Conservation (phyloP, 495 filamentous ascomycete species). For the Ascobolus immersus region DNA sequence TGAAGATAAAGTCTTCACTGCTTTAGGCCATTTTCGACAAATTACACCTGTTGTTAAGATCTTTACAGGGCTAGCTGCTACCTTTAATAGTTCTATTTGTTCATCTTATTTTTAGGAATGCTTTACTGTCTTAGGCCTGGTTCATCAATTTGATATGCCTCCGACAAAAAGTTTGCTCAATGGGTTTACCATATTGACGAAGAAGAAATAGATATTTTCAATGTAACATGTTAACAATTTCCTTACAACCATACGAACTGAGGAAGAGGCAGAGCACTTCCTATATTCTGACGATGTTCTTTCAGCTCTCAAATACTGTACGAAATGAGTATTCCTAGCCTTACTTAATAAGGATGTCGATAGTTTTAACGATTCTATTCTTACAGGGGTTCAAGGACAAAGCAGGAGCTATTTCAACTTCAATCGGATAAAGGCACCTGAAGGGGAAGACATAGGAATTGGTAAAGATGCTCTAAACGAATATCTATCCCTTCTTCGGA, state of each 20-base stretch:
- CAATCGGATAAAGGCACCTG: not conserved
- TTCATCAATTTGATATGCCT: not conserved
- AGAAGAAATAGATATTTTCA: not conserved
- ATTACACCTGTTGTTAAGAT: not conserved
- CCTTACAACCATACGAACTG: not conserved
- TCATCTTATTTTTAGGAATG: not conserved
- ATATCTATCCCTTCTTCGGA: not conserved
- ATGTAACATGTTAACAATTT: too few relatives aligned
- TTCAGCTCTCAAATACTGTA: not conserved
- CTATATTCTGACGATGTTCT: not conserved
- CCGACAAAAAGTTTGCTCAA: not conserved
- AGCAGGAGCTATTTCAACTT: too few relatives aligned
- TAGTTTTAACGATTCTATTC: not conserved
- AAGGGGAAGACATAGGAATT: not conserved
- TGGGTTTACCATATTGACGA: not conserved
- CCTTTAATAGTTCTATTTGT: not conserved
- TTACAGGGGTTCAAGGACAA: too few relatives aligned
- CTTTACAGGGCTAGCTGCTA: not conserved
- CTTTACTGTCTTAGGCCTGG: not conserved
- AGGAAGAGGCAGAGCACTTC: not conserved
- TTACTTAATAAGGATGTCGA: not conserved
- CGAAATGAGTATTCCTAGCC: not conserved
- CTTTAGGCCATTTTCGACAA: not conserved
- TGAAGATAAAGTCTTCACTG: not conserved
- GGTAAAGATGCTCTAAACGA: not conserved